phyloP scores from a whole-genome alignment of 176 grass and related monocot genomes.

The Lolium multiflorum region DNA sequence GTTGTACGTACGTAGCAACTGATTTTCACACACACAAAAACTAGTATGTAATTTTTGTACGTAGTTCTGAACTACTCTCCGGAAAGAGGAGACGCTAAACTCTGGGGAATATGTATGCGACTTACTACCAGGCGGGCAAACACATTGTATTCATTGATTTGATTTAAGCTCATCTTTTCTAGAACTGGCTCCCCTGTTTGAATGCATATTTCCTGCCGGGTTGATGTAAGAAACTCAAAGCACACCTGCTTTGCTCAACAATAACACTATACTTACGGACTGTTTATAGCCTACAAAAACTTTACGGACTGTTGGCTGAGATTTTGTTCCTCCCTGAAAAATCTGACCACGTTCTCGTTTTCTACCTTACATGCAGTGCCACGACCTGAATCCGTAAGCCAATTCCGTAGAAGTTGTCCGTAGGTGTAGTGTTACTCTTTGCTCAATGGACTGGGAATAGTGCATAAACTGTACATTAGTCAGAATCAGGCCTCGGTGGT shows the following conservation, averaged over 20 bases:
- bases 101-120: conserved; percentile 29
- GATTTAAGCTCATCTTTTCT: conserved; percentile 36
- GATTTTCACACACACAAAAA: conserved; percentile 25
- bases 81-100: conserved; percentile 8
- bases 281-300: too few species aligned
- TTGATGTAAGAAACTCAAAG: background rate
- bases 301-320: too few species aligned
- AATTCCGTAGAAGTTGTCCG: too few species aligned
- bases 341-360: too few species aligned
- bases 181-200: background rate
- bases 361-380: too few species aligned
- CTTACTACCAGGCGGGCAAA: conserved; percentile 38
- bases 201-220: background rate
- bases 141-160: conserved; percentile 39
- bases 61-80: conserved; percentile 31
- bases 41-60: conserved; percentile 33
- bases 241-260: background rate
- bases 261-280: too few species aligned
- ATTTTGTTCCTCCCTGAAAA: too few species aligned
- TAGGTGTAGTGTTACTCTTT: too few species aligned
- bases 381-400: too few species aligned
- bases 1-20: conserved; percentile 38
- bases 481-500: background rate
- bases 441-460: background rate
- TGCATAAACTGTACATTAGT: background rate